These are phyloP conservation scores for Penicilliopsis zonata DNA, from an alignment of 495 filamentous ascomycete genomes.

Conservation along the genomic window DNA sequence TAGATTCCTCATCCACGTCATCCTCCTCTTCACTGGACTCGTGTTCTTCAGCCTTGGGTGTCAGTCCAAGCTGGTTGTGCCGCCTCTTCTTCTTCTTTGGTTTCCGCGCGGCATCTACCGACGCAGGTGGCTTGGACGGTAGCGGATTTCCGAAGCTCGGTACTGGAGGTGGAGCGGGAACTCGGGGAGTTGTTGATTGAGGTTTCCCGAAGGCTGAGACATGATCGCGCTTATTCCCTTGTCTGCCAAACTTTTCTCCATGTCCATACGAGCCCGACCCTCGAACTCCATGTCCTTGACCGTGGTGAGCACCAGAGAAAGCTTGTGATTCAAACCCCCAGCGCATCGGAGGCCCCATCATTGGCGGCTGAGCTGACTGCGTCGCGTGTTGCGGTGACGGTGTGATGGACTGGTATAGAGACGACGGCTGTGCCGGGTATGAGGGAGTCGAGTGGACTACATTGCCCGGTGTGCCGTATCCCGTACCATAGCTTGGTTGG, in stretches of 20 bases:
- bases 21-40: conserved; percentile 63
- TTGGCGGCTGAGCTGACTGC: conserved; percentile 25
- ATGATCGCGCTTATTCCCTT: conserved; percentile 28
- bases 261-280: conserved; percentile 36
- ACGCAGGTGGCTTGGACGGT: conserved; percentile 48
- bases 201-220: conserved; percentile 30
- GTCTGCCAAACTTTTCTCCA: conserved; percentile 29
- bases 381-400: conserved; percentile 13
- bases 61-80: conserved; percentile 70
- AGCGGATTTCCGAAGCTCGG: conserved; percentile 50
- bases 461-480: conserved; percentile 5
- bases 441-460: conserved; percentile 4
- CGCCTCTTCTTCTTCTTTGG: conserved; percentile 67
- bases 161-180: conserved; percentile 41
- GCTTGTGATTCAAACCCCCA: conserved; percentile 41
- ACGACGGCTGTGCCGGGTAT: conserved; percentile 10
- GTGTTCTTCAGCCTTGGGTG: conserved; percentile 58
- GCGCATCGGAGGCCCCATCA: conserved; percentile 47
- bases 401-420: no score
- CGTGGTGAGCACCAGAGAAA: conserved; percentile 11
- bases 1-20: conserved; percentile 56
- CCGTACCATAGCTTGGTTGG: conserved; percentile 17
- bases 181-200: conserved; percentile 21
- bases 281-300: conserved; percentile 23
- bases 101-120: conserved; percentile 25